These are phyloP conservation scores for Cladosporium phlei DNA, from an alignment of 2,329 filamentous ascomycete species.

Conservation along the genomic window DNA sequence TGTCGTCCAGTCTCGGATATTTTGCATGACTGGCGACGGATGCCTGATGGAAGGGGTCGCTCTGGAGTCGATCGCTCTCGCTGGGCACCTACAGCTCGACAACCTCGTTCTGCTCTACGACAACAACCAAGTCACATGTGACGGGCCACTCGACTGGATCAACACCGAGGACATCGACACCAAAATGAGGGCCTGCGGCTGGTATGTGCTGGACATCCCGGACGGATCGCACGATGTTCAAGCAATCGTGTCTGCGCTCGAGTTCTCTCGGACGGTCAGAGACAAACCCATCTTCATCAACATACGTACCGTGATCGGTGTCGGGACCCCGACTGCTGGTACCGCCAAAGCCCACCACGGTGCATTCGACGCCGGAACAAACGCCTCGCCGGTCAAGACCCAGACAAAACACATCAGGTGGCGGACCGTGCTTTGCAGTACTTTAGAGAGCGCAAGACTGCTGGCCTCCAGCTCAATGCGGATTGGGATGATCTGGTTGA, in stretches of 20 bases:
- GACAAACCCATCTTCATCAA: conserved; percentile 54
- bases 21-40: conserved; percentile 56
- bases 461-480: conserved; percentile 44
- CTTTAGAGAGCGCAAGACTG: conserved; percentile 45
- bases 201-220: conserved; percentile 50
- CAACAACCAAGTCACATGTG: conserved; percentile 57
- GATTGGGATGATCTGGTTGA: conserved; percentile 47
- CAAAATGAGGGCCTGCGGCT: conserved; percentile 55
- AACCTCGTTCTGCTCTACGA: conserved; percentile 56
- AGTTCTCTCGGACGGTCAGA: conserved; percentile 29
- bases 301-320: conserved; percentile 51
- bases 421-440: conserved; percentile 47
- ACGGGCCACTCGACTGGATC: conserved; percentile 50
- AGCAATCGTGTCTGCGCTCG: conserved; percentile 45
- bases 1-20: conserved; percentile 49
- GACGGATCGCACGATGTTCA: conserved; percentile 51
- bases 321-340: conserved; percentile 47
- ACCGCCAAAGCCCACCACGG: conserved; percentile 55
- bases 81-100: conserved; percentile 52
- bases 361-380: conserved; percentile 52
- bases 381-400: conserved; percentile 45
- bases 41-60: conserved; percentile 56
- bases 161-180: conserved; percentile 53
- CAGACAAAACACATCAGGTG: conserved; percentile 34
- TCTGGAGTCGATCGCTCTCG: conserved; percentile 53